A percentile compares a stretch with the other conserved stretches of the same genome.
phyloP scores from a whole-genome alignment of 2,329 filamentous ascomycete genomes.

The Neonectria faginata region DNA sequence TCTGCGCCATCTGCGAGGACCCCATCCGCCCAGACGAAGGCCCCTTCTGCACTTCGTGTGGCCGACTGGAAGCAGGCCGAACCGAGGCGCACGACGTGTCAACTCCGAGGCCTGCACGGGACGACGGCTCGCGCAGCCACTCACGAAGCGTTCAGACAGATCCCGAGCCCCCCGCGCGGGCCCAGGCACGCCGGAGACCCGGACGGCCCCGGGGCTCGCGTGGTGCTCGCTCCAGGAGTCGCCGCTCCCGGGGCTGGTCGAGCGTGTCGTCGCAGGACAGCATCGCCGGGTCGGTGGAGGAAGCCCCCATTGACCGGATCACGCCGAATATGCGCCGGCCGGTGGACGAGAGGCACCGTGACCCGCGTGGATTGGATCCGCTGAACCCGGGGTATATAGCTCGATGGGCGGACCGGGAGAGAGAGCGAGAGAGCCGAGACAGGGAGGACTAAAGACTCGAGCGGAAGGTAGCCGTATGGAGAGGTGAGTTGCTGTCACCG shows the following conservation, averaged over 20 bases:
- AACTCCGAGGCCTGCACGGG: not conserved
- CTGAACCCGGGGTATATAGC: conserved; percentile 7
- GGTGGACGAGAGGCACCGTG: conserved; percentile 1
- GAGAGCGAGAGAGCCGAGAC: not conserved
- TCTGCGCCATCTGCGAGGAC: not conserved
- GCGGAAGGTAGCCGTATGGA: not conserved
- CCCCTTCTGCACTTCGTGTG: not conserved
- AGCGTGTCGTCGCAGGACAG: conserved; percentile 1
- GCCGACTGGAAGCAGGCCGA: not conserved
- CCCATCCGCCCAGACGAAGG: not conserved
- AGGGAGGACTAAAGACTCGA: not conserved
- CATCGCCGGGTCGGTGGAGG: not conserved
- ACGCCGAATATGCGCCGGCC: not conserved
- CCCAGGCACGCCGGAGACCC: too few relatives aligned
- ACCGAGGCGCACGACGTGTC: not conserved
- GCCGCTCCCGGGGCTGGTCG: not conserved
- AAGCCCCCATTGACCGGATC: too few relatives aligned
- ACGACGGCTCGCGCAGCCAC: not conserved
- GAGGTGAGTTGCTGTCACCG: not conserved
- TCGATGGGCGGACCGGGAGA: not conserved
- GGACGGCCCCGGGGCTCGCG: too few relatives aligned
- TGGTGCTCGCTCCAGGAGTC: too few relatives aligned
- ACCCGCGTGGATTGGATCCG: not conserved
- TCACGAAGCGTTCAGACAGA: not conserved
- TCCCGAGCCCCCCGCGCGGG: too few relatives aligned